These are phyloP conservation scores for Brassica napus DNA, from an alignment of 345 rosid species.

Conservation along the genomic window DNA sequence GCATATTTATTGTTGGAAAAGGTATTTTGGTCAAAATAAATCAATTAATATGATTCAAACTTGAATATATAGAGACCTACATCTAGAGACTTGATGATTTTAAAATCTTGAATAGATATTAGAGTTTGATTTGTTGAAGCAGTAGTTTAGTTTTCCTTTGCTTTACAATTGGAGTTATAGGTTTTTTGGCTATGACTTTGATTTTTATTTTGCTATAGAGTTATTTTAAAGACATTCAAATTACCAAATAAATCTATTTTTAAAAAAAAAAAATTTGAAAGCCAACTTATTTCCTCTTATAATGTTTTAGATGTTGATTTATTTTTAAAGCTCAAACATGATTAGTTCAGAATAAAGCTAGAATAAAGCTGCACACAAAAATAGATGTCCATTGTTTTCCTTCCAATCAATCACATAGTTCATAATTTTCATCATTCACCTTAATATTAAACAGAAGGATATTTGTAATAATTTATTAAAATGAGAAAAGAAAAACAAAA, in stretches of 20 bases:
- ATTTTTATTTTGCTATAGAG: too few species aligned
- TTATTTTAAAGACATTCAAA: too few species aligned
- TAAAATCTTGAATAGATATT: background rate
- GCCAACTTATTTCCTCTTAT: background rate
- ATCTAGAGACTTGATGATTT: background rate
- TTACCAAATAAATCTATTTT: background rate
- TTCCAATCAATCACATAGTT: background rate
- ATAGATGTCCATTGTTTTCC: too few species aligned
- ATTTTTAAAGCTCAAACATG: background rate
- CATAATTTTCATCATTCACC: background rate
- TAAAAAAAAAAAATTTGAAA: too few species aligned
- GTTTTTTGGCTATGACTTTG: too few species aligned
- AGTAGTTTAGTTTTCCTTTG: background rate
- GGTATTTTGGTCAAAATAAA: background rate
- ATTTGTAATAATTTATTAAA: background rate
- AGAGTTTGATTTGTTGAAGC: background rate
- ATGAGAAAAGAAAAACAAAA: background rate
- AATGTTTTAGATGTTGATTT: background rate
- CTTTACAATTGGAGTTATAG: background rate
- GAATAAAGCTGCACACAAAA: too few species aligned
- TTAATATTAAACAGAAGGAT: background rate
- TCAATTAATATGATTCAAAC: background rate
- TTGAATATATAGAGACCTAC: background rate
- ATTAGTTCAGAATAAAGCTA: background rate
- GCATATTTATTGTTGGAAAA: background rate